These are phyloP conservation scores for Cercospora berteroae DNA, from an alignment of 2,329 filamentous ascomycete genomes.

Conservation along the genomic window DNA sequence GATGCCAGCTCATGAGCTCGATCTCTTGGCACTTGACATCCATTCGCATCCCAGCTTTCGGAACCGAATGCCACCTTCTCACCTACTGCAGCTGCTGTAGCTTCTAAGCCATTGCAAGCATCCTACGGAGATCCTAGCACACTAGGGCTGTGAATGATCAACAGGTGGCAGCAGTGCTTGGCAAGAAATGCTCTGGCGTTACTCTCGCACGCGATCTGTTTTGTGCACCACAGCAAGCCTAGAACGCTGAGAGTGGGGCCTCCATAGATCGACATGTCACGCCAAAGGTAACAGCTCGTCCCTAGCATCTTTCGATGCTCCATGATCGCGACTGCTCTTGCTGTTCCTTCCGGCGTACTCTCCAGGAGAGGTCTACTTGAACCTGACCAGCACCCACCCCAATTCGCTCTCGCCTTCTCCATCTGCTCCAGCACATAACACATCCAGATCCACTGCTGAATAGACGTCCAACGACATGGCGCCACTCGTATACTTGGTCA, in stretches of 20 bases:
- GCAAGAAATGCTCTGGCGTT: background rate
- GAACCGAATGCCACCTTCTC: background rate
- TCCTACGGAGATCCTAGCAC: background rate
- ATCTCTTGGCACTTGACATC: background rate
- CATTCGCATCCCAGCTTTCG: background rate
- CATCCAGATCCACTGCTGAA: background rate
- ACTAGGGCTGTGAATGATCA: background rate
- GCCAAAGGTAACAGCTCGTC: background rate
- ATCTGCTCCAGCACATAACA: background rate
- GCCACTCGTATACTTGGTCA: slow-evolving; percentile 36
- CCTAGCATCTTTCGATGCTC: background rate
- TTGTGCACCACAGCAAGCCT: background rate
- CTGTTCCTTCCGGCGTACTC: background rate
- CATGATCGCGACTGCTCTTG: background rate
- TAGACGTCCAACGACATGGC: background rate
- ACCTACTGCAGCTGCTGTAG: background rate
- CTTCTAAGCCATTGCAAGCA: background rate
- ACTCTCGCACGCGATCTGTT: background rate
- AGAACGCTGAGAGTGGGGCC: background rate
- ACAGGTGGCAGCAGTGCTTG: background rate
- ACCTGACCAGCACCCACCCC: background rate
- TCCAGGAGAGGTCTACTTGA: background rate
- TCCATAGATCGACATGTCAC: background rate
- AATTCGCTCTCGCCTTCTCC: background rate
- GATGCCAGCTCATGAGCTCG: background rate